These are phyloP conservation scores for Fusarium pseudograminearum DNA, from an alignment of 2,329 filamentous ascomycete species.

Conservation along the genomic window DNA sequence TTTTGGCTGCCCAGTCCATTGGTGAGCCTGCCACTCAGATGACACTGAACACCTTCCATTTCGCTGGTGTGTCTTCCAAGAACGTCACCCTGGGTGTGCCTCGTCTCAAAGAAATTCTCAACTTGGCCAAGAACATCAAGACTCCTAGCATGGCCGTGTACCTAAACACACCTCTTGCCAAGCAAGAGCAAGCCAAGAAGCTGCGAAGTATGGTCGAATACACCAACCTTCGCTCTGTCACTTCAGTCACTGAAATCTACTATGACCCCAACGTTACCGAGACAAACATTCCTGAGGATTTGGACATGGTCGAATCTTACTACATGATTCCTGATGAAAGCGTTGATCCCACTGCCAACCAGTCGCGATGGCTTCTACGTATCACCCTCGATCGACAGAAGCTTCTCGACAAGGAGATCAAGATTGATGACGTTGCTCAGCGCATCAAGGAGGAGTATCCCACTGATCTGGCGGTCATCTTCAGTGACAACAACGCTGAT, in stretches of 20 bases:
- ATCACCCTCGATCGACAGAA: conserved; percentile 94
- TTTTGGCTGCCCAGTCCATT: conserved; percentile 96
- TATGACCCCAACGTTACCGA: conserved; percentile 91
- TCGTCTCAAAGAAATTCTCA: conserved; percentile 98
- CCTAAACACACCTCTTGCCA: conserved; percentile 72
- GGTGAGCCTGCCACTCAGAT: conserved; percentile 99
- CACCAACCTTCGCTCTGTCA: conserved; percentile 91
- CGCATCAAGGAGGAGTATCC: conserved; percentile 91
- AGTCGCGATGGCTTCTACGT: conserved; percentile 96
- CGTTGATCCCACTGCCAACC: conserved; percentile 71
- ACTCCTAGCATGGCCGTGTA: conserved; percentile 97
- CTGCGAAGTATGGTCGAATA: conserved; percentile 93
- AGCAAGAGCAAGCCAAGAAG: conserved; percentile 84
- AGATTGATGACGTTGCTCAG: conserved; percentile 88
- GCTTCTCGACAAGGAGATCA: conserved; percentile 92
- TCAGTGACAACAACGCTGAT: conserved; percentile 98
- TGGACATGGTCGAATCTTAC: conserved; percentile 96
- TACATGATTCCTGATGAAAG: conserved; percentile 90
- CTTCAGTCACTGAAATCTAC: conserved; percentile 93
- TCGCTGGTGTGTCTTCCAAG: conserved; percentile 99
- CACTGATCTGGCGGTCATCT: conserved; percentile 88
- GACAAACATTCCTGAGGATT: conserved; percentile 88
- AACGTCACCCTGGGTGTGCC: conserved; percentile 99
- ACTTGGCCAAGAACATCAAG: conserved; percentile 98
- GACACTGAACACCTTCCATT: conserved; percentile 99